Evolutionary conservation across 2,329 filamentous ascomycete species (phyloP).

Genomic region (Paraphoma chrysanthemicola): DNA sequence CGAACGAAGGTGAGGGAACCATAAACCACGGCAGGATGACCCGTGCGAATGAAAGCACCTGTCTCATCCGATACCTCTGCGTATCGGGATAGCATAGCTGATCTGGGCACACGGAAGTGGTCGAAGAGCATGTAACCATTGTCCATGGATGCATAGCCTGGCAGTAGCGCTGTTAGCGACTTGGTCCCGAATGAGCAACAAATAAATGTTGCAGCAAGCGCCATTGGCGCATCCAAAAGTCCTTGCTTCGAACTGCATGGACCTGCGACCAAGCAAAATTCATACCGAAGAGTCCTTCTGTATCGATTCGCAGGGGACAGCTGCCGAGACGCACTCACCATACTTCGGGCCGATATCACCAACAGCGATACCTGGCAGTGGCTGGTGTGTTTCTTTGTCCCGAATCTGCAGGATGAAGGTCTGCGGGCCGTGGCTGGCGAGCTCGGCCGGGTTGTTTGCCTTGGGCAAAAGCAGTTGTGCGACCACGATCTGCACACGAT

Average conservation of each 20-base stretch:
- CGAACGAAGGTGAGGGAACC: slow-evolving; percentile 59
- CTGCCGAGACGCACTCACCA: slow-evolving; percentile 23
- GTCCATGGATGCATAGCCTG: slow-evolving; percentile 58
- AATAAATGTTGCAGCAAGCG: too few relatives aligned
- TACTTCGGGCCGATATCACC: slow-evolving; percentile 65
- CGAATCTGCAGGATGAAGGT: slow-evolving; percentile 62
- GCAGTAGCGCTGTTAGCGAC: background rate
- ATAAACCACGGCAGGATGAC: slow-evolving; percentile 58
- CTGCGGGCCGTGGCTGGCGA: slow-evolving; percentile 58
- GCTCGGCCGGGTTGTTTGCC: slow-evolving; percentile 33
- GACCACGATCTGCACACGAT: slow-evolving; percentile 53
- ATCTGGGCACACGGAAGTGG: slow-evolving; percentile 55
- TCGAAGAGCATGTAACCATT: slow-evolving; percentile 63
- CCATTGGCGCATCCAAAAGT: background rate
- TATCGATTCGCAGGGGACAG: background rate
- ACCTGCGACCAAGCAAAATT: background rate
- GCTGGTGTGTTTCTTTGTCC: slow-evolving; percentile 56
- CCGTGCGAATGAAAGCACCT: slow-evolving; percentile 54
- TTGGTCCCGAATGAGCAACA: background rate
- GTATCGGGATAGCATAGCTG: slow-evolving; percentile 59
- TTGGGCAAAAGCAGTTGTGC: slow-evolving; percentile 58
- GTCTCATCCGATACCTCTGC: slow-evolving; percentile 56
- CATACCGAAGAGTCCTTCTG: background rate
- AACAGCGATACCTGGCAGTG: slow-evolving; percentile 57
- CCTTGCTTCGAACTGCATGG: slow-evolving; percentile 3